phyloP scores from a whole-genome alignment of 257 asterid genomes.

The Salvia splendens region DNA sequence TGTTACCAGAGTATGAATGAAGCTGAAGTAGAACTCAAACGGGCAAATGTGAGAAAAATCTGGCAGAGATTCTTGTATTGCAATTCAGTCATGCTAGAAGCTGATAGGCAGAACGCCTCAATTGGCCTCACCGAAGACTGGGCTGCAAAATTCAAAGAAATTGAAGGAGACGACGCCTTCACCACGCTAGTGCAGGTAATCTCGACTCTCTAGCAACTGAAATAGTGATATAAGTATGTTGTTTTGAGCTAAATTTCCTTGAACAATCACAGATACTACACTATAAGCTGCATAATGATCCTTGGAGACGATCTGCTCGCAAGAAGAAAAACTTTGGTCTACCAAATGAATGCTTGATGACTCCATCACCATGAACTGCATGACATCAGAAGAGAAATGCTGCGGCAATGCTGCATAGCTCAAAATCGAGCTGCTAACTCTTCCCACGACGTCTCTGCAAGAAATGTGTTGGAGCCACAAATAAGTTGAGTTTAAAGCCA shows the following conservation, averaged over 20 bases:
- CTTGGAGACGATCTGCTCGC: conserved; percentile 62
- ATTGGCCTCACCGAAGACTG: conserved; percentile 60
- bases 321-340: conserved; percentile 59
- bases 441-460: neutral
- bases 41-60: conserved; percentile 73
- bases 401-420: conserved; percentile 1
- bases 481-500: neutral
- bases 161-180: conserved; percentile 72
- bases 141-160: conserved; percentile 61
- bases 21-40: conserved; percentile 74
- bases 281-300: conserved; percentile 84
- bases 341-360: conserved; percentile 64
- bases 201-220: neutral
- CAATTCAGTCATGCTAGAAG: conserved; percentile 83
- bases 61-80: conserved; percentile 95
- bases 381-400: conserved; percentile 17
- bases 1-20: conserved; percentile 62
- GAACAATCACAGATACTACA: conserved; percentile 62
- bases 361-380: conserved; percentile 28
- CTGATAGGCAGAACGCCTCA: conserved; percentile 73
- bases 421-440: neutral
- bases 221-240: neutral
- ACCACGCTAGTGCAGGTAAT: conserved; percentile 83
- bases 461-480: conserved; percentile 5
- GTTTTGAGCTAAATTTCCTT: conserved; percentile 19